phyloP scores from a whole-genome alignment of 2,329 filamentous ascomycete species.

The Lecanicillium sp. region DNA sequence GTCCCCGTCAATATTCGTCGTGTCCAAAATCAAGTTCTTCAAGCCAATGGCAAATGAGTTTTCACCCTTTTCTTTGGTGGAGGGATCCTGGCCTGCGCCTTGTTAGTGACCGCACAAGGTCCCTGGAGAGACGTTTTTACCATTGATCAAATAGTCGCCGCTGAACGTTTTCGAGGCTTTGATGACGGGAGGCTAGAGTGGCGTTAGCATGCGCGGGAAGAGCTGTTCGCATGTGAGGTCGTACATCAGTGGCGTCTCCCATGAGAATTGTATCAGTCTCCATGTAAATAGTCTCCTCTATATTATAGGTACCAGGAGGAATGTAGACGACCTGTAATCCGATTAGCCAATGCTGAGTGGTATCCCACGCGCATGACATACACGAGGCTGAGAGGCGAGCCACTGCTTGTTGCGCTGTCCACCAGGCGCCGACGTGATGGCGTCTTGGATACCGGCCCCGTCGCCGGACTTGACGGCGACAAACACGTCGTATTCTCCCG shows the following conservation, averaged over 20 bases:
- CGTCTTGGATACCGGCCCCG: background rate
- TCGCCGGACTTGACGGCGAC: constrained; percentile 5
- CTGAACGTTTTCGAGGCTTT: constrained; percentile 33
- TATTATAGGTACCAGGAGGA: constrained; percentile 35
- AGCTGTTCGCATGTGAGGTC: background rate
- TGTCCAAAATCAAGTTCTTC: constrained; percentile 40
- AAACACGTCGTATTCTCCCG: constrained; percentile 6
- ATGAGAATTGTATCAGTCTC: constrained; percentile 41
- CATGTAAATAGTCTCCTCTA: constrained; percentile 34
- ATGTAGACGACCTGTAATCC: constrained; percentile 34
- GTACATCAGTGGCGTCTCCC: constrained; percentile 35
- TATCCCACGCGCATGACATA: constrained; percentile 19
- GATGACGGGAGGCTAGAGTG: constrained; percentile 29
- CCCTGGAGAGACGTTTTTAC: background rate
- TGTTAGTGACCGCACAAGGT: background rate
- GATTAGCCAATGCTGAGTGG: background rate
- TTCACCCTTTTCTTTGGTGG: constrained; percentile 28
- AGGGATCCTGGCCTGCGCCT: constrained; percentile 26
- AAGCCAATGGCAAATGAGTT: constrained; percentile 37
- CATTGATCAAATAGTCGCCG: constrained; percentile 18
- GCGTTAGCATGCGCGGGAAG: constrained; percentile 9
- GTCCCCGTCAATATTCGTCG: constrained; percentile 30
- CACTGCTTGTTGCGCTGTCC: constrained; percentile 11
- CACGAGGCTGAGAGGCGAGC: constrained; percentile 12
- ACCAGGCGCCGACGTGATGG: constrained; percentile 4